A percentile compares a stretch with the other conserved stretches of the same genome.
phyloP scores from a whole-genome alignment of 495 filamentous ascomycete genomes.

The Hypoxylon lenormandii region DNA sequence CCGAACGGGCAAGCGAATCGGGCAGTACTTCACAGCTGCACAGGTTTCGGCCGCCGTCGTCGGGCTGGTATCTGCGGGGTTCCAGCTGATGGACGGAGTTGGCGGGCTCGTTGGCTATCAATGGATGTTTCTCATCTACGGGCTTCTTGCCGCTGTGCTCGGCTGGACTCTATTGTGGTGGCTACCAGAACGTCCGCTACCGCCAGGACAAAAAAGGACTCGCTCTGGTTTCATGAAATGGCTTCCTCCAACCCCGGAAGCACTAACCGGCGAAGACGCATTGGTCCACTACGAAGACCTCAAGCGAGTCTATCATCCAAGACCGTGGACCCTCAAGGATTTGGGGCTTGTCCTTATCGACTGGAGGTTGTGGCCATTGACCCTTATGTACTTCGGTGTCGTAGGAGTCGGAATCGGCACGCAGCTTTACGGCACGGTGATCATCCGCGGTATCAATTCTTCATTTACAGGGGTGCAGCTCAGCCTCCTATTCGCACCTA shows the following conservation, averaged over 20 bases:
- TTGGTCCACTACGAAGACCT: slow-evolving; percentile 86
- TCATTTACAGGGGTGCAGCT: slow-evolving; percentile 77
- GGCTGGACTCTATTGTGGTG: slow-evolving; percentile 84
- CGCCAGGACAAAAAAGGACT: slow-evolving; percentile 68
- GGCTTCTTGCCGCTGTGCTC: slow-evolving; percentile 75
- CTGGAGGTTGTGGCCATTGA: slow-evolving; percentile 86
- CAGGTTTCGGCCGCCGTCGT: slow-evolving; percentile 92
- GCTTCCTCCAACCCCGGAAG: slow-evolving; percentile 74
- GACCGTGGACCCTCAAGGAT: slow-evolving; percentile 76
- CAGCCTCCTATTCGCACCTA: slow-evolving; percentile 85
- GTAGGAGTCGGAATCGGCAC: slow-evolving; percentile 91
- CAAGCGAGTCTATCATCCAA: slow-evolving; percentile 78
- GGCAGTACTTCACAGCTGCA: slow-evolving; percentile 87
- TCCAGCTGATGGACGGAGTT: slow-evolving; percentile 86
- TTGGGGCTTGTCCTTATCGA: slow-evolving; percentile 76
- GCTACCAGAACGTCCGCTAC: slow-evolving; percentile 83
- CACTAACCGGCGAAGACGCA: slow-evolving; percentile 81
- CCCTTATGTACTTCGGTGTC: slow-evolving; percentile 93
- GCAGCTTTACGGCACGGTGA: slow-evolving; percentile 85
- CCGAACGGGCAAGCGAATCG: slow-evolving; percentile 86
- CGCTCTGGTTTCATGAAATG: slow-evolving; percentile 65
- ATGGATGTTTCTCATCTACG: slow-evolving; percentile 96
- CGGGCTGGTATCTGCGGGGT: slow-evolving; percentile 88
- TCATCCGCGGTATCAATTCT: slow-evolving; percentile 82
- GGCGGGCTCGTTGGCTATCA: slow-evolving; percentile 84